A percentile compares a stretch with the other conserved stretches of the same genome.
These are phyloP conservation scores for Beauveria varroae DNA, from an alignment of 2,329 filamentous ascomycete genomes.

Conservation along the genomic window DNA sequence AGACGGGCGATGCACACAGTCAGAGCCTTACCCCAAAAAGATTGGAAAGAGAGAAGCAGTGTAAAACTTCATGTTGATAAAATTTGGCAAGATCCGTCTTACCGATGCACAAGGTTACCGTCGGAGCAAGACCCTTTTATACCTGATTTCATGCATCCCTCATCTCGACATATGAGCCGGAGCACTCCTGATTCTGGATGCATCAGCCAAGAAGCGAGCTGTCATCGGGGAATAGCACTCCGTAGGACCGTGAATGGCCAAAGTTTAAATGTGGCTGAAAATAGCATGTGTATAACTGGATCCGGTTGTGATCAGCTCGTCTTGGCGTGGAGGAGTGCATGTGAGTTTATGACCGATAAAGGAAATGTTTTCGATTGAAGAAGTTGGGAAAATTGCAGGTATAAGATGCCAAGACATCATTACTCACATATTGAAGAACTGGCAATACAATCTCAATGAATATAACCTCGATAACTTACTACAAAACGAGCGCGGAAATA, in stretches of 20 bases:
- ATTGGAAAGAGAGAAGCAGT: neutral
- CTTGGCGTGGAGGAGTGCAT: slow-evolving; percentile 5
- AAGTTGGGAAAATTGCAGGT: too few species aligned
- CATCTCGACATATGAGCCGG: neutral
- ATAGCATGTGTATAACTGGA: neutral
- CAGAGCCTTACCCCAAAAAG: neutral
- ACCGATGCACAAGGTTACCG: neutral
- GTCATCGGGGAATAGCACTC: neutral
- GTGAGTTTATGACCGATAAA: too few species aligned
- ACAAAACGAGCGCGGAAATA: neutral
- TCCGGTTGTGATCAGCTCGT: neutral
- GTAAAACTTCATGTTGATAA: neutral
- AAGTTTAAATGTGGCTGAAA: neutral
- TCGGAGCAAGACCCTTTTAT: neutral
- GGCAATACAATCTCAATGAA: too few species aligned
- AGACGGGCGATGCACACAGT: neutral
- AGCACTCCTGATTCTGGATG: neutral
- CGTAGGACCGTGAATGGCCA: too few species aligned
- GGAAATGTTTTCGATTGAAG: too few species aligned
- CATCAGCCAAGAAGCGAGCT: neutral
- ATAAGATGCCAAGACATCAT: too few species aligned
- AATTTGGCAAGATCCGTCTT: neutral
- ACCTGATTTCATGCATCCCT: neutral
- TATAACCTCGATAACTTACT: too few species aligned
- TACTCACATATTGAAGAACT: too few species aligned